Base-by-base conservation (phyloP, 192 early-diverging fungal genomes). In the Backusella sp. region DNA sequence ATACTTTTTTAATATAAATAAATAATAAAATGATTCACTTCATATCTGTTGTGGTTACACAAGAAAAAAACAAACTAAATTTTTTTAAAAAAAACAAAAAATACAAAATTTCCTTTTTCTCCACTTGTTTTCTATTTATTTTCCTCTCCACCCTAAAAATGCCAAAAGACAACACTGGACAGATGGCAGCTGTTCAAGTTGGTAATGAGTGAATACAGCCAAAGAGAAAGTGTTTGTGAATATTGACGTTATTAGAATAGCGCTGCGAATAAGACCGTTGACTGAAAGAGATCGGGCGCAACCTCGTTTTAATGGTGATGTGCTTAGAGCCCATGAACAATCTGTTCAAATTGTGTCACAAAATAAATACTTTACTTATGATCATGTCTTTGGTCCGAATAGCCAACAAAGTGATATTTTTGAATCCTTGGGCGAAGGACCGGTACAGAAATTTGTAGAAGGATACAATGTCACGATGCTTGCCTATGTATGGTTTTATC, bases 401-500 rank as follows among this genome's bases (percentile, higher is more conserved):
- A 77, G 68, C 39, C 52, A 56, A 9, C 80, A 81, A 72, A 65
- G 65, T 41, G 80, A 81, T 14, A 81, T 81, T 15, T 81, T 81
- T 59, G 46, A 73, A 23, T 49, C 76, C 30, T 53, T 81, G 35
- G 80, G 76, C 37, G 42, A 77, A 42, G 69, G 62, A 42, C 71
- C 73, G n/a, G 73, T 81, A 23, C 72, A 77, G n/a, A 77, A 81
- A 41, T 81, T 81, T 77, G 73, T 81, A 32, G 76, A 81, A 44
- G 80, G 97, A 21, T 96, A 94, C 79, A 99, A 98, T 84, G 94
- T 92, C 30, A 98, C 97, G 0, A 92, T 99, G 44, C 86, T 99
- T 67, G 97, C 97, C 46, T 93, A 94, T 87, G 93, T 83, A 74
- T 67, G 39, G 6, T 23, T 7, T 36, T 36, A 37, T 23, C 36